Conservation (phyloP, 768 basidiomycete species). For the Cyclocybe aegerita region DNA sequence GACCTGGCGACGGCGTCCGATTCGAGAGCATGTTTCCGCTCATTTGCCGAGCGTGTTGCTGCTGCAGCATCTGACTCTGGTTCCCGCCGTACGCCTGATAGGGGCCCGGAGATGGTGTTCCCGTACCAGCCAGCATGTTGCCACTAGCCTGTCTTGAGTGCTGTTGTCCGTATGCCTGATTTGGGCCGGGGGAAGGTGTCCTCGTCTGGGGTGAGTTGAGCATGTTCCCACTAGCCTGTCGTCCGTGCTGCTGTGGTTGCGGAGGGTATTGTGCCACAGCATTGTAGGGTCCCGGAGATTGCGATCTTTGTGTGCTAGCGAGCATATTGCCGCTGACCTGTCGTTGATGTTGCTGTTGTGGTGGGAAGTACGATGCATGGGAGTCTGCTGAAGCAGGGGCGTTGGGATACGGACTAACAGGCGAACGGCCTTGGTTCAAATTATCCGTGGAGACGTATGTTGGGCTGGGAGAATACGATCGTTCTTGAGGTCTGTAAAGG, state of each 20-base stretch:
- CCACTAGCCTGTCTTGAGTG: constrained; percentile 17
- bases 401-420: constrained; percentile 12
- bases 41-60: constrained; percentile 14
- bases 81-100: neutral
- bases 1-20: constrained; percentile 19
- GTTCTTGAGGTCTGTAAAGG: constrained; percentile 56
- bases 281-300: constrained; percentile 20
- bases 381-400: constrained; percentile 9
- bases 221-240: constrained; percentile 23
- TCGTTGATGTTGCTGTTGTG: constrained; percentile 19
- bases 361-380: constrained; percentile 11
- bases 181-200: constrained; percentile 19
- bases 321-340: constrained; percentile 20
- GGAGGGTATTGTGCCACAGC: constrained; percentile 28
- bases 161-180: constrained; percentile 18
- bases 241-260: constrained; percentile 21
- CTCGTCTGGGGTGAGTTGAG: constrained; percentile 7
- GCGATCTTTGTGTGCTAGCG: constrained; percentile 16
- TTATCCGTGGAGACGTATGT: constrained; percentile 31
- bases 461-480: constrained; percentile 36
- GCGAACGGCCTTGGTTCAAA: constrained; percentile 14
- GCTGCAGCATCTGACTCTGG: no score
- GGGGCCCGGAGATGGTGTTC: neutral
- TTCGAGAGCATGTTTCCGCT: constrained; percentile 18
- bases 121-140: constrained; percentile 14